A percentile compares a stretch with the other conserved stretches of the same genome.
phyloP scores from a whole-genome alignment of 1,284 basidiomycete species.

The Moesziomyces aphidis region DNA sequence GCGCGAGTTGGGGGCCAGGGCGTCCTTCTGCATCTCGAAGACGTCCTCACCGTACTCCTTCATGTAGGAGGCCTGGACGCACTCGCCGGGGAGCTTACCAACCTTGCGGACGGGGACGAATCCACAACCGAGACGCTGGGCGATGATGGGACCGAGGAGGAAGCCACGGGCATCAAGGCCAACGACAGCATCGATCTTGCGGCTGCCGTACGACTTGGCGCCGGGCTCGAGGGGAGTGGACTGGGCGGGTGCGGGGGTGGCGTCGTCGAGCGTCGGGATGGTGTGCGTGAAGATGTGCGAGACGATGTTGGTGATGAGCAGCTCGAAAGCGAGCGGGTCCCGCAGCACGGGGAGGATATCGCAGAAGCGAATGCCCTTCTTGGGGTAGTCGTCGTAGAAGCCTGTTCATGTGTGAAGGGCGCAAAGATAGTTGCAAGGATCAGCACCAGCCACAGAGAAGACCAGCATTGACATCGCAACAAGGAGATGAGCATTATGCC shows the following conservation, averaged over 20 bases:
- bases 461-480: too few relatives aligned
- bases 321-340: constrained; percentile 69
- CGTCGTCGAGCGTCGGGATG: constrained; percentile 72
- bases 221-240: constrained; percentile 41
- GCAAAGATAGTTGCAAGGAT: not conserved
- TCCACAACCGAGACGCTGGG: constrained; percentile 88
- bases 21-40: constrained; percentile 93
- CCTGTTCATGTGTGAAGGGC: constrained; percentile 12
- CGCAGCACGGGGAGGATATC: constrained; percentile 67
- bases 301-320: constrained; percentile 88
- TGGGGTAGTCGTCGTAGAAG: constrained; percentile 66
- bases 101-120: constrained; percentile 96
- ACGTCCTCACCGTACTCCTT: constrained; percentile 98
- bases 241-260: constrained; percentile 4
- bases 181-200: constrained; percentile 88
- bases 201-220: constrained; percentile 36
- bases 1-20: constrained; percentile 82
- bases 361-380: constrained; percentile 66
- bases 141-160: constrained; percentile 91
- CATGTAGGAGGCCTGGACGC: constrained; percentile 81
- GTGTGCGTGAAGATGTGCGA: constrained; percentile 84
- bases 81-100: constrained; percentile 92
- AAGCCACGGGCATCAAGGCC: constrained; percentile 97
- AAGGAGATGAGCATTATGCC: too few relatives aligned
- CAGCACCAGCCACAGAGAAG: not conserved